Conservation (phyloP, 1,139 yeast genomes). For the Maudiozyma humilis region DNA sequence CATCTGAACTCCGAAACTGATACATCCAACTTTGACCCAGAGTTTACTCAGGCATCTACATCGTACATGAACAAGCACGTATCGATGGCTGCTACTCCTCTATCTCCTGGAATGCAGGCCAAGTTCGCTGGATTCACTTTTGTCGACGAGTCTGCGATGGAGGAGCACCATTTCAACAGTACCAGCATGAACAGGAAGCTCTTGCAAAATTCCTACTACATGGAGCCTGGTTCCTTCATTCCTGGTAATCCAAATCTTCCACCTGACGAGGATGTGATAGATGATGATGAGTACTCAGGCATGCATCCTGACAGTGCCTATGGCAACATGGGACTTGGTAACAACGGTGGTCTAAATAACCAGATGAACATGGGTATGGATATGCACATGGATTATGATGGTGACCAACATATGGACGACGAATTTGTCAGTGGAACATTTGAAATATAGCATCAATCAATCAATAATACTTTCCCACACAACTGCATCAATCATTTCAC, state of each 20-base stretch:
- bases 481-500: not conserved
- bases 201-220: constrained; percentile 30
- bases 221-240: constrained; percentile 62
- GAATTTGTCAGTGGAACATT: constrained; percentile 87
- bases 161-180: constrained; percentile 54
- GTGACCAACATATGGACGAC: constrained; percentile 45
- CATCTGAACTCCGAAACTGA: constrained; percentile 85
- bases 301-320: constrained; percentile 51
- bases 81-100: constrained; percentile 40
- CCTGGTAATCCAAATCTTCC: constrained; percentile 74
- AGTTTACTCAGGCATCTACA: constrained; percentile 86
- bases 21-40: constrained; percentile 94
- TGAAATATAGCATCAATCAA: constrained; percentile 43
- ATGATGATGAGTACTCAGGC: constrained; percentile 39
- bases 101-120: constrained; percentile 91
- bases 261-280: constrained; percentile 76
- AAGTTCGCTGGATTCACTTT: constrained; percentile 93
- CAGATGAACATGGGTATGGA: constrained; percentile 6
- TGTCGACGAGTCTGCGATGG: constrained; percentile 90
- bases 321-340: constrained; percentile 17
- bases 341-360: constrained; percentile 3
- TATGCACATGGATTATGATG: constrained; percentile 26
- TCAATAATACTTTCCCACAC: not conserved
- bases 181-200: constrained; percentile 27
- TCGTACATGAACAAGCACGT: constrained; percentile 61